Evolutionary conservation across 805 yeast species (phyloP), one percentile per base, ranked within the genome.

Genomic region (Candida golubevii): DNA sequence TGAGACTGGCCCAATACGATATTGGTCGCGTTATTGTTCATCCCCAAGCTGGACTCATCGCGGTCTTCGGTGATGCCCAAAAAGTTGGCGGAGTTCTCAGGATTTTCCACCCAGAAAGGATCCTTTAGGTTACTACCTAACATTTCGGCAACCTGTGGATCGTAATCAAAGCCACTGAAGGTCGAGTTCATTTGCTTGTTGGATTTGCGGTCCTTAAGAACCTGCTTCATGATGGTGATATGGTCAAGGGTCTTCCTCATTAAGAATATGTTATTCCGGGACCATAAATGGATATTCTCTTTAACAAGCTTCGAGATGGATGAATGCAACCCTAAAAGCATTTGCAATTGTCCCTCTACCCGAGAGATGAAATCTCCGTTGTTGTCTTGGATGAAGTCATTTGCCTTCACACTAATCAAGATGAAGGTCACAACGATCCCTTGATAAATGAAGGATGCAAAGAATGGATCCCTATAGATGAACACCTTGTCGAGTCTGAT

Each of bases 341-440:
- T 42, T 29, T 45, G 56, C 33, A 68, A 50, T 23, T 56, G 57
- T 4, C 38, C 12, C 41, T 64, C 66, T 15, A 67, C 41, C 9
- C 38, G 45, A 8, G 48, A 42, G 28, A 66, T 54, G 35, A 65
- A 64, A 11, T 51, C 53, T 33, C 36, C 45, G 32, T 41, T 45
- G 31, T 48, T 46, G 12, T 41, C 56, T 18, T 54, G 56, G 14
- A 65, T 49, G 39, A 72, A 58, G n/a, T 62, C 65, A 13, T 61
- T 61, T 42, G 61, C 69, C 23, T 71, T 71, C 42, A 71, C 59
- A 53, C 74, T 77, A 51, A 77, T 57, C 48, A 76, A 56, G 0
- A 79, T 75, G 59, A 70, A 77, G 18, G 72, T 65, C 18, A 76
- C 79, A 42, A 77, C 72, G 40, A 77, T 62, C 2, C 80, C 78